A percentile compares a stretch with the other conserved stretches of the same genome.
phyloP scores from a whole-genome alignment of 495 filamentous ascomycete genomes.

The Podospora didyma region DNA sequence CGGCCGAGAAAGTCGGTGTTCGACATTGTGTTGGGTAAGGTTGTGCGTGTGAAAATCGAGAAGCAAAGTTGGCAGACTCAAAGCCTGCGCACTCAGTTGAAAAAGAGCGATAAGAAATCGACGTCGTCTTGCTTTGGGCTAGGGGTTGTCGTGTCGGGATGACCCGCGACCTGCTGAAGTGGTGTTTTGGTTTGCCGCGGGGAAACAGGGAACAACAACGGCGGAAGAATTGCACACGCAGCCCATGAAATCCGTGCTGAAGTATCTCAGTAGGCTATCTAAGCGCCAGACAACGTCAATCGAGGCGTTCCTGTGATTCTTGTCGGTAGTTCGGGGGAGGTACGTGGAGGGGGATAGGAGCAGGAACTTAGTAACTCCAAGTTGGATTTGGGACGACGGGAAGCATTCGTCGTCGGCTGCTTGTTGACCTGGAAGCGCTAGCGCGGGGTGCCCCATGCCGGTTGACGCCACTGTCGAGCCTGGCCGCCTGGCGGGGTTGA shows the following conservation, averaged over 20 bases:
- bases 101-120: too few relatives aligned
- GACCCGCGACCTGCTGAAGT: too few relatives aligned
- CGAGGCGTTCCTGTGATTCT: background rate
- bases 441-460: conserved; percentile 21
- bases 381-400: background rate
- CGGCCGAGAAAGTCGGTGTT: conserved; percentile 95
- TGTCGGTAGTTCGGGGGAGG: background rate
- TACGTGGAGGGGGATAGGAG: background rate
- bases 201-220: too few relatives aligned
- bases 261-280: background rate
- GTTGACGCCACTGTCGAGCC: conserved; percentile 18
- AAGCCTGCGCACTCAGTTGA: too few relatives aligned
- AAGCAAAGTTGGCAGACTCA: too few relatives aligned
- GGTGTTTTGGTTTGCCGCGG: too few relatives aligned
- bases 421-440: conserved; percentile 27
- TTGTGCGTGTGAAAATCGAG: background rate
- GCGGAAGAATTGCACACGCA: too few relatives aligned
- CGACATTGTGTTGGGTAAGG: conserved; percentile 59
- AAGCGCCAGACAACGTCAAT: background rate
- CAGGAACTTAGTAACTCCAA: background rate
- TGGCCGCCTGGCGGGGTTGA: background rate
- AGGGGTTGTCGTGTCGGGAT: background rate
- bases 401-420: background rate
- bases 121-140: background rate
- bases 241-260: too few relatives aligned